Evolutionary conservation across 805 yeast genomes (phyloP), one percentile per base, ranked within the genome.

Genomic region (Wickerhamomyces chambardii): DNA sequence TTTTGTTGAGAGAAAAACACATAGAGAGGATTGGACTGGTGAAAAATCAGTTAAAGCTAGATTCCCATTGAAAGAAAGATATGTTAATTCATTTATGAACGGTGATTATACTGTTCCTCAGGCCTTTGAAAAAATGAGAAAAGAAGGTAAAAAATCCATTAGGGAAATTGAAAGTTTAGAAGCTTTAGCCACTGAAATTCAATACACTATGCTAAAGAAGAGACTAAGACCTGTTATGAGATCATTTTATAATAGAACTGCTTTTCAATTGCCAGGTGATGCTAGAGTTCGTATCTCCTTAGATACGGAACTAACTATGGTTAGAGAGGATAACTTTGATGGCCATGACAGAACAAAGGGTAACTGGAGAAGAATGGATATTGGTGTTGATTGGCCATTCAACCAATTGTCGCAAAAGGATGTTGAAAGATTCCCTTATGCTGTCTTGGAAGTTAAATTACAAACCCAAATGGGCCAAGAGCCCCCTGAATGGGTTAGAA

Each of bases 1-100:
- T 37, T 92, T 92, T 44, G 95, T 90, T 32, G 99, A 92, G 63
- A 76, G 98, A 60, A 92, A 92, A 60, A 92, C 99, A 6, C 98
- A 92, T 56, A 75, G 98, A 60, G 98, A 92, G 61, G 99, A 92
- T 66, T 90, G 98, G 98, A 92, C 99, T 3, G 99, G 99, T 48
- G 98, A 92, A 59, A 90, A 90, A 62, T 85, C 96, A n/a, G 98
- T 92, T 45, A 92, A 92, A 63, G 97, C 97, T 5, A 75, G 98
- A 58, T 92, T 92, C 61, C 79, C 90, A 16, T 63, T 92, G 46
- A 92, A 89, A 58, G 98, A 92, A 58, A 85, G 82, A 57, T 73
- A 86, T 53, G 87, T 90, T 34, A 92, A 92, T 55, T 75, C 77
- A 34, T 92, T 86, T 57, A 58, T 90, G 63, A 62, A 64, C 26